These are phyloP conservation scores for Metarhizium robertsii DNA, from an alignment of 2,329 filamentous ascomycete species.

Conservation along the genomic window DNA sequence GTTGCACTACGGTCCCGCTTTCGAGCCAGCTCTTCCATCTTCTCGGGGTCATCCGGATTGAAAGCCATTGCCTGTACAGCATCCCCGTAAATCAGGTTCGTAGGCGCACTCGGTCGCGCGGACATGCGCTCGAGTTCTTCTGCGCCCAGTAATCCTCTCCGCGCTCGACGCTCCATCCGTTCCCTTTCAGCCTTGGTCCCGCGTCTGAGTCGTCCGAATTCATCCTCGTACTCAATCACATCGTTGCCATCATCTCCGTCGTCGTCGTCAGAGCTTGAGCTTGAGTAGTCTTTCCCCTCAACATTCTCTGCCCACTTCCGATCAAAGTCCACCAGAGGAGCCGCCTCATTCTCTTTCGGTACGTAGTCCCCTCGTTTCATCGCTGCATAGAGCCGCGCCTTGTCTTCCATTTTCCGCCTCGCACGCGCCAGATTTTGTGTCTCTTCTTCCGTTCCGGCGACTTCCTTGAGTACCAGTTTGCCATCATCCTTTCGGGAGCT, in stretches of 20 bases:
- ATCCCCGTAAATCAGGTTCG: slow-evolving; percentile 73
- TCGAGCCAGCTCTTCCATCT: slow-evolving; percentile 70
- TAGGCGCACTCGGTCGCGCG: slow-evolving; percentile 56
- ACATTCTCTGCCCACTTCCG: slow-evolving; percentile 80
- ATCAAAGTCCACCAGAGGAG: slow-evolving; percentile 84
- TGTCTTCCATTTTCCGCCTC: slow-evolving; percentile 78
- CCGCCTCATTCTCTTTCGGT: slow-evolving; percentile 53
- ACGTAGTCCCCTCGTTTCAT: slow-evolving; percentile 86
- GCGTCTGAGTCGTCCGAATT: slow-evolving; percentile 75
- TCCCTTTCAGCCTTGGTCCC: slow-evolving; percentile 63
- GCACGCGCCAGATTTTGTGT: slow-evolving; percentile 62
- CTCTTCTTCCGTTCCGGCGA: slow-evolving; percentile 49
- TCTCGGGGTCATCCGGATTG: slow-evolving; percentile 58
- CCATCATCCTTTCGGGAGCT: slow-evolving; percentile 38
- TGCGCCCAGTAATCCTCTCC: slow-evolving; percentile 41
- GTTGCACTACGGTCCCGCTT: slow-evolving; percentile 73
- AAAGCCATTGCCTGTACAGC: slow-evolving; percentile 79
- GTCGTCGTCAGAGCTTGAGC: slow-evolving; percentile 26
- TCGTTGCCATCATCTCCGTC: slow-evolving; percentile 40
- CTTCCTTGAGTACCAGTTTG: slow-evolving; percentile 41
- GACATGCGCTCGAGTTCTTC: slow-evolving; percentile 60
- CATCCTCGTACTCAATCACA: slow-evolving; percentile 80
- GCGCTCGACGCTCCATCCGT: slow-evolving; percentile 45
- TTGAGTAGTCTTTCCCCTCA: slow-evolving; percentile 50
- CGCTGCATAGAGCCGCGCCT: slow-evolving; percentile 76